Conservation (phyloP, 805 yeast species). For the Lipomyces kockii region DNA sequence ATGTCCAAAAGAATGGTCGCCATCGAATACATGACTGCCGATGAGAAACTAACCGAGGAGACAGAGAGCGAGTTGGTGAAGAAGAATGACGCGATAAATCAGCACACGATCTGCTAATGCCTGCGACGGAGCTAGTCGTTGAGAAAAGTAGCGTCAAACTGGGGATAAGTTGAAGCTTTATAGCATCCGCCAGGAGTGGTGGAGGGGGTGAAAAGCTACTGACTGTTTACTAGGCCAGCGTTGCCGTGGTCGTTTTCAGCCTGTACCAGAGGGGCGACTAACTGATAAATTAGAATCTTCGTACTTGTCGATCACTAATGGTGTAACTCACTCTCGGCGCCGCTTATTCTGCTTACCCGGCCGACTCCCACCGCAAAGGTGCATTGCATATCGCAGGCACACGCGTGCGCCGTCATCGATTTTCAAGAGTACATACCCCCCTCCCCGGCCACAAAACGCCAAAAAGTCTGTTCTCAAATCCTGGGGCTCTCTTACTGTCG, state of each 20-base stretch:
- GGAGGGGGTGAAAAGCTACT: background rate
- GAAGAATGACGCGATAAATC: background rate
- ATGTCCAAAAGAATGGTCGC: conserved; percentile 7
- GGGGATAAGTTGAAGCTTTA: background rate
- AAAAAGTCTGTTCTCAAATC: background rate
- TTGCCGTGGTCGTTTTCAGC: background rate
- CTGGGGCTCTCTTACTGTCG: no score
- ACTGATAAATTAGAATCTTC: background rate
- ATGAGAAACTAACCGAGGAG: background rate
- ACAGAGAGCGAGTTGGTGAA: background rate
- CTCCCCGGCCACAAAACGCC: no score
- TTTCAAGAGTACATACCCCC: no score
- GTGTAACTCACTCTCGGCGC: no score
- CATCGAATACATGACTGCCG: background rate
- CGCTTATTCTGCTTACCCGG: background rate
- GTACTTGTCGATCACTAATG: no score
- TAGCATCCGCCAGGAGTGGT: background rate
- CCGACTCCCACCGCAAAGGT: background rate
- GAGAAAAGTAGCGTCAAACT: background rate
- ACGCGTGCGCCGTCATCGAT: no score
- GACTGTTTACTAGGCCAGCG: background rate
- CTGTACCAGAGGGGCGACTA: background rate
- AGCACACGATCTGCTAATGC: background rate
- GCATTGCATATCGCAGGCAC: background rate
- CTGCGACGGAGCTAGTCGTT: background rate